Evolutionary conservation across 139 green algal species (phyloP).

Genomic region (Nannochloris sp.): DNA sequence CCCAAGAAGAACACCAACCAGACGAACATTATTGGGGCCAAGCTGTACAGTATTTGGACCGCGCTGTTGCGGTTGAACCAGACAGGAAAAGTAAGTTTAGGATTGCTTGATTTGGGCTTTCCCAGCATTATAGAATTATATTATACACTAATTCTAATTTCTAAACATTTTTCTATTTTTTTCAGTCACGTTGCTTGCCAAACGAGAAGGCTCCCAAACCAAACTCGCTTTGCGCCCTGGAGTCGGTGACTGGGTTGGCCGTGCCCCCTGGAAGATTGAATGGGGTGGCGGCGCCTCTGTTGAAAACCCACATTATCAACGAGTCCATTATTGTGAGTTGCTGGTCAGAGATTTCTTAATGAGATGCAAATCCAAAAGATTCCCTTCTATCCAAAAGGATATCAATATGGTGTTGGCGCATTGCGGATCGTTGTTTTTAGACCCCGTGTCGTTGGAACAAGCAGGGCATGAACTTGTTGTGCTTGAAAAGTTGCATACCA

Average conservation of each 20-base stretch:
- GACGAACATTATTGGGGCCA: conserved; percentile 53
- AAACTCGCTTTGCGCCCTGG: conserved; percentile 45
- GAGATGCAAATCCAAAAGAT: conserved; percentile 47
- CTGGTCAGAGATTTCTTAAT: conserved; percentile 69
- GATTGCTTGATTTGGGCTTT: too few species aligned
- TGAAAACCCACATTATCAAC: conserved; percentile 81
- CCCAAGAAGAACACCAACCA: not conserved
- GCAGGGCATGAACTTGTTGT: conserved; percentile 51
- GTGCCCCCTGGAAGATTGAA: conserved; percentile 65
- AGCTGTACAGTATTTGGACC: conserved; percentile 68
- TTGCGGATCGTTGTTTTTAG: conserved; percentile 65
- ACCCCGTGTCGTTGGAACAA: conserved; percentile 39
- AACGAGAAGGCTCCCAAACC: conserved; percentile 33
- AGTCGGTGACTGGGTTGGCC: conserved; percentile 40
- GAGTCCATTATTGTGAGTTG: conserved; percentile 76
- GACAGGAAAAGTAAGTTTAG: conserved; percentile 26
- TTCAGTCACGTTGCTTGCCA: conserved; percentile 44
- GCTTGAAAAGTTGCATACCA: conserved; percentile 43
- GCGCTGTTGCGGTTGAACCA: conserved; percentile 11
- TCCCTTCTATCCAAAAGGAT: conserved; percentile 70
- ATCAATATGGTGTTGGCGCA: conserved; percentile 67
- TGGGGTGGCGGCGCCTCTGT: conserved; percentile 77
- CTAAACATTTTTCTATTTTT: not conserved
- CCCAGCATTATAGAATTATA: not conserved
- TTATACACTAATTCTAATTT: not conserved